Conservation (phyloP, 2,329 filamentous ascomycete genomes). For the Byssoonygena ceratinophila region DNA sequence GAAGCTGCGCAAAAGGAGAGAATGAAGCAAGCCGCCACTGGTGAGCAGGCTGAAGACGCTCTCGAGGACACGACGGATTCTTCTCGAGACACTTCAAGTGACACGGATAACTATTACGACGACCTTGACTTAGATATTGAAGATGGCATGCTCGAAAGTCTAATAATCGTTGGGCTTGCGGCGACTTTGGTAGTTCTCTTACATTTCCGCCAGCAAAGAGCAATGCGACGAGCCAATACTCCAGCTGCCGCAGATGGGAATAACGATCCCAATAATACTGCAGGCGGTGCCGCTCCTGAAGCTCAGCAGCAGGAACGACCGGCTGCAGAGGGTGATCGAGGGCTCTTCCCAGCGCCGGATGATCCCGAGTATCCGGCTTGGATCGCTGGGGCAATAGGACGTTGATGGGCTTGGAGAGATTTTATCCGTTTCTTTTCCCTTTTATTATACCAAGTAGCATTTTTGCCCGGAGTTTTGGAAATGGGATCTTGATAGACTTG, state of each 20-base stretch:
- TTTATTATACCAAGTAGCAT: constrained; percentile 8
- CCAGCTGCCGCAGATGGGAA: not conserved
- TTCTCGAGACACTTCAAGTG: constrained; percentile 16
- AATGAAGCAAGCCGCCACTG: constrained; percentile 39
- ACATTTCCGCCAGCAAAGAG: constrained; percentile 66
- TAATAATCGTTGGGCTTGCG: constrained; percentile 70
- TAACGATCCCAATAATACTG: not conserved
- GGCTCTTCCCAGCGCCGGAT: constrained; percentile 54
- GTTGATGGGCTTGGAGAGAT: constrained; percentile 25
- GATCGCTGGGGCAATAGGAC: constrained; percentile 54
- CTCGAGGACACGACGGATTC: constrained; percentile 9
- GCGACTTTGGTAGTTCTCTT: constrained; percentile 65
- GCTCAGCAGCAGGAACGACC: constrained; percentile 17
- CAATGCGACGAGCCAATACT: constrained; percentile 38
- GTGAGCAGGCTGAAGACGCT: constrained; percentile 30
- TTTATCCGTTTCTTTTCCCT: not conserved
- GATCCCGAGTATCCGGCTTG: constrained; percentile 60
- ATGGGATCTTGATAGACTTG: not conserved
- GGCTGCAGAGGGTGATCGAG: constrained; percentile 35
- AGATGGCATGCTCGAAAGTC: constrained; percentile 70
- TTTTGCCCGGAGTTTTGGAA: constrained; percentile 1
- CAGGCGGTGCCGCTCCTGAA: no score
- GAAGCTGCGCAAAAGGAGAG: constrained; percentile 50
- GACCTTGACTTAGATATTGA: constrained; percentile 55
- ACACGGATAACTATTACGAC: constrained; percentile 45